Base-by-base conservation (phyloP, 208 protist genomes). In the Leishmania tarentolae region DNA sequence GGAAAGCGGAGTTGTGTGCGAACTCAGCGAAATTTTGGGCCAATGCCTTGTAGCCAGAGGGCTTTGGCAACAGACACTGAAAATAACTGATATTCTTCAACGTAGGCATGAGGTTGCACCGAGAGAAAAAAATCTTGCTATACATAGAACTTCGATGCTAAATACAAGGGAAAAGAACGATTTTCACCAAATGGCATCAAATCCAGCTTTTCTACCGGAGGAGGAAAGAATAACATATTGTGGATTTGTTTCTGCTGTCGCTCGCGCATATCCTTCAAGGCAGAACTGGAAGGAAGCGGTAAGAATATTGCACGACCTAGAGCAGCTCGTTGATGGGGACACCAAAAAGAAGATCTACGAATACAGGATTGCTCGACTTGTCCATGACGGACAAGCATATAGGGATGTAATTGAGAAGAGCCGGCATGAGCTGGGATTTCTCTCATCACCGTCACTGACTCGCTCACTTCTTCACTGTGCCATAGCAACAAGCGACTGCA, bases 41-140 rank as follows among this genome's bases (percentile, higher is more conserved):
- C 88, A 92, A 44, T 79, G 80, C 66, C 78, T 95, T 68, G 74
- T 92, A 0, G 71, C 77, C 46, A 86, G 85, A 69, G 68, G 82
- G 70, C 80, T 78, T 28, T 88, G 75, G 89, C 77, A 82, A 40
- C 77, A 86, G 66, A 76, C 82, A 3, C 35, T 86, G 13, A 42
- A 72, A 8, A 40, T 86, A 19, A n/a, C 61, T 3, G 37, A 65
- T 5, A 46, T 77, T 63, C 74, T 77, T 37, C 28, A 15, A 1
- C 24, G 3, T 37, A 21, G 52, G 4, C 52, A 15, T 11, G 37
- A n/a, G 40, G 40, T 5, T 46, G 28, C 74, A 52, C 21, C 46
- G 53, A 44, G 31, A 31, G 50, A 28, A 35, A 28, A 46, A 28
- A 46, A 6, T 44, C 28, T 57, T 44, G 35, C 52, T 4, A 17